Evolutionary conservation across 2,329 filamentous ascomycete species (phyloP).

Genomic region (Apiospora marii): DNA sequence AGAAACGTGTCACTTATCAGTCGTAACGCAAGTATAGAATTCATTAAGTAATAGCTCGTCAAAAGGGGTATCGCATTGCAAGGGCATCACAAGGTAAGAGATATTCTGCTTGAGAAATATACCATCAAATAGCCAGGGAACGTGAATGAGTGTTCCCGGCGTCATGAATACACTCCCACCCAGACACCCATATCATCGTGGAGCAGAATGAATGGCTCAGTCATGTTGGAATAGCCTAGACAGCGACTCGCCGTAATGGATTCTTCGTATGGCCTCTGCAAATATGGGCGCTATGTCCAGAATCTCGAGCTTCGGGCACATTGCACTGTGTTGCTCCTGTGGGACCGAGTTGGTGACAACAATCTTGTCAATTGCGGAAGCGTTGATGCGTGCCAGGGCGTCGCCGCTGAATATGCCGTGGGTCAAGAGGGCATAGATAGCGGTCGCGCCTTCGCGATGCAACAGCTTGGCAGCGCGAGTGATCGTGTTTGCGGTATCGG

Average conservation of each 20-base stretch:
- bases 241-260: conserved; percentile 98
- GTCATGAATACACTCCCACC: background rate
- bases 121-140: background rate
- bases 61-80: background rate
- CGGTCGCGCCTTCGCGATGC: conserved; percentile 92
- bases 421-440: conserved; percentile 90
- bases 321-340: conserved; percentile 78
- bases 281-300: conserved; percentile 92
- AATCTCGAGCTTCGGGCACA: conserved; percentile 89
- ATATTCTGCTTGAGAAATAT: background rate
- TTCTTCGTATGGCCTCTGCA: conserved; percentile 92
- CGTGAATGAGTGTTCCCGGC: background rate
- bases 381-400: conserved; percentile 92
- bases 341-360: conserved; percentile 96
- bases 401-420: conserved; percentile 96
- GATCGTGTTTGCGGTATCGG: conserved; percentile 96
- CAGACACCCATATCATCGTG: background rate
- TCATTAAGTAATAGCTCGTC: background rate
- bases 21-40: background rate
- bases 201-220: background rate
- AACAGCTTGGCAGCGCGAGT: conserved; percentile 95
- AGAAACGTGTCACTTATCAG: background rate
- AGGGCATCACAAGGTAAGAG: background rate
- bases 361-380: conserved; percentile 90
- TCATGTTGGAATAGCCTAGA: conserved; percentile 87